Evolutionary conservation across 768 basidiomycete species (phyloP).

Genomic region (Trametes cingulata): DNA sequence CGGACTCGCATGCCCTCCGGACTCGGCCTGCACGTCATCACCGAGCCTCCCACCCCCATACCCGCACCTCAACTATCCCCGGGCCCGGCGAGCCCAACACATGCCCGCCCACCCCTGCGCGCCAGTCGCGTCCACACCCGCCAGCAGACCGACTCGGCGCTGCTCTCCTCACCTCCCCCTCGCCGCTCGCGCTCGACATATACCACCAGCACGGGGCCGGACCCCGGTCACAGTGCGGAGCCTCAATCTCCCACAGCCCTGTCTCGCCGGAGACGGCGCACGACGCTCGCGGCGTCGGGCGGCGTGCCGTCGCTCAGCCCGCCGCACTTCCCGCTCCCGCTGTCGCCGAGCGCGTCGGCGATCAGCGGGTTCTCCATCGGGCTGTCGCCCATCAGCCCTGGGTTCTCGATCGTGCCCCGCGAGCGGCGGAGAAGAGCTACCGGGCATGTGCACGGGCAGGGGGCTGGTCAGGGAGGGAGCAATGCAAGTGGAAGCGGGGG

Average conservation of each 20-base stretch:
- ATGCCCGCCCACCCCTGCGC: background rate
- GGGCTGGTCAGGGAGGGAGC: conserved; percentile 24
- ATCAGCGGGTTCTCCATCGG: conserved; percentile 69
- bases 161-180: conserved; percentile 13
- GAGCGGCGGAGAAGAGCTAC: conserved; percentile 49
- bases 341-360: conserved; percentile 26
- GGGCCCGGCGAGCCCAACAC: background rate
- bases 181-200: conserved; percentile 19
- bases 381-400: conserved; percentile 72
- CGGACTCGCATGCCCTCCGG: conserved; percentile 10
- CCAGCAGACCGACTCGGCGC: conserved; percentile 25
- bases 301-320: conserved; percentile 5
- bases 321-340: conserved; percentile 19
- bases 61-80: conserved; percentile 16
- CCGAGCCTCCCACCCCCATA: conserved; percentile 19
- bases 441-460: conserved; percentile 27
- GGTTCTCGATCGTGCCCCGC: conserved; percentile 67
- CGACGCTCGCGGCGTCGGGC: conserved; percentile 18
- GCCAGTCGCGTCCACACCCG: conserved; percentile 5
- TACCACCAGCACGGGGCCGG: conserved; percentile 15
- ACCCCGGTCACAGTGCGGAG: background rate
- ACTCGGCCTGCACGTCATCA: conserved; percentile 15
- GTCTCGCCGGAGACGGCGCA: conserved; percentile 13
- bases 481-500: background rate
- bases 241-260: background rate